Evolutionary conservation across 352 stramenopile genomes (phyloP), one percentile per base, ranked within the genome.

Genomic region (Globisporangium takayamanum): DNA sequence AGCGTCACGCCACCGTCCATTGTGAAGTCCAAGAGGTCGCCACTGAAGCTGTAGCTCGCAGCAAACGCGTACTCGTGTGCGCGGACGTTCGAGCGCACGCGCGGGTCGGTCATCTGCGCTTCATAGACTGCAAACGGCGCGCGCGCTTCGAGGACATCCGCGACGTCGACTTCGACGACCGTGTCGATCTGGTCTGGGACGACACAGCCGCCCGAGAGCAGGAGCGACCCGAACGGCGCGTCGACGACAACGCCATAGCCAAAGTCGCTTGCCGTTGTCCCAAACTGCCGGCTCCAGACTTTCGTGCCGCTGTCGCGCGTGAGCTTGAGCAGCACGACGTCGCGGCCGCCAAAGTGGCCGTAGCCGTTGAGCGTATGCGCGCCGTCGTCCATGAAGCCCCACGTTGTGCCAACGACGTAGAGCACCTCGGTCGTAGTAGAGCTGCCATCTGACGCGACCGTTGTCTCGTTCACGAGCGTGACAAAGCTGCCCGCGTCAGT

Each of bases 251-350:
- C 73, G 1, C 83, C 82, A 47, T 88, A 84, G 0, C 61, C 70
- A 52, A 82, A 78, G 50, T 90, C 83, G 41, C 88, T 78, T 3
- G 65, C 74, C 0, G 78, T 85, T 12, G 73, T 82, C 3, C 83
- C 83, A 44, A 92, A 90, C 76, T 86, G 82, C 50, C 83, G 66
- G n/a, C 66, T 62, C 82, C 82, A 92, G 4, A 85, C 41, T 45
- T 90, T 90, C 6, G 72, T 59, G 0, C 82, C 82, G 15, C 4
- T 25, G 25, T 62, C 44, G 5, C 79, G 56, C 5, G 68, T 67
- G 20, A 90, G 42, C 49, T 90, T 88, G 25, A 82, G 47, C 20
- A 92, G 55, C 55, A 90, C 80, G 3, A 87, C 76, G 46, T 92
- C 82, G 15, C 82, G 74, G 0, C 78, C 80, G 16, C 82, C 82